These are phyloP conservation scores for Grosmannia huntii DNA, from an alignment of 2,329 filamentous ascomycete species.

Conservation along the genomic window DNA sequence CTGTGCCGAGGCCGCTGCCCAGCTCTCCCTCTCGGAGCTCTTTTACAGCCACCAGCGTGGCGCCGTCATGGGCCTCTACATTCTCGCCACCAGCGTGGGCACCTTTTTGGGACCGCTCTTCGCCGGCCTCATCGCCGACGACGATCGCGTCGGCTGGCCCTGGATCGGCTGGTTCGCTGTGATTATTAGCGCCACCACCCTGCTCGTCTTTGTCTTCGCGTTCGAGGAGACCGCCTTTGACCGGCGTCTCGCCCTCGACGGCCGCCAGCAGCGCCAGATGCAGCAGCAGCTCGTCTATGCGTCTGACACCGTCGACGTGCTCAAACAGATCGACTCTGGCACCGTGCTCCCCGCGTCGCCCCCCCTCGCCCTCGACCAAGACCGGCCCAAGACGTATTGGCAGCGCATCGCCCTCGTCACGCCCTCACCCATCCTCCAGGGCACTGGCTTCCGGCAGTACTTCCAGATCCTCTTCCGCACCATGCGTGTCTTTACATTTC, in stretches of 20 bases:
- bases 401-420: conserved; percentile 4
- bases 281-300: neutral
- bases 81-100: conserved; percentile 2
- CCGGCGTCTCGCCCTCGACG: neutral
- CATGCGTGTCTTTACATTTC: conserved; percentile 3
- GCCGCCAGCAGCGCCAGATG: neutral
- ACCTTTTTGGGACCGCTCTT: conserved; percentile 3
- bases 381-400: conserved; percentile 4
- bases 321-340: neutral
- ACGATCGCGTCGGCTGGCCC: conserved; percentile 1
- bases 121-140: conserved; percentile 4
- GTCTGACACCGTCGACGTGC: neutral
- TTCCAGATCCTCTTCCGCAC: conserved; percentile 3
- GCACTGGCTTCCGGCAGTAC: conserved; percentile 4
- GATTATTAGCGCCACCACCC: conserved; percentile 27
- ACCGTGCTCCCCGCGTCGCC: neutral
- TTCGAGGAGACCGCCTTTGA: conserved; percentile 5
- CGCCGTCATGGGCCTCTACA: conserved; percentile 14
- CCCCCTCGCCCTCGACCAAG: neutral
- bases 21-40: conserved; percentile 28
- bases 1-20: conserved; percentile 3
- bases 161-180: conserved; percentile 29
- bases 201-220: conserved; percentile 1
- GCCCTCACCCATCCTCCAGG: conserved; percentile 2
- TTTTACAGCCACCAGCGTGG: conserved; percentile 45